phyloP scores from a whole-genome alignment of 176 grass and related monocot genomes.

The Rhynchospora breviuscula region DNA sequence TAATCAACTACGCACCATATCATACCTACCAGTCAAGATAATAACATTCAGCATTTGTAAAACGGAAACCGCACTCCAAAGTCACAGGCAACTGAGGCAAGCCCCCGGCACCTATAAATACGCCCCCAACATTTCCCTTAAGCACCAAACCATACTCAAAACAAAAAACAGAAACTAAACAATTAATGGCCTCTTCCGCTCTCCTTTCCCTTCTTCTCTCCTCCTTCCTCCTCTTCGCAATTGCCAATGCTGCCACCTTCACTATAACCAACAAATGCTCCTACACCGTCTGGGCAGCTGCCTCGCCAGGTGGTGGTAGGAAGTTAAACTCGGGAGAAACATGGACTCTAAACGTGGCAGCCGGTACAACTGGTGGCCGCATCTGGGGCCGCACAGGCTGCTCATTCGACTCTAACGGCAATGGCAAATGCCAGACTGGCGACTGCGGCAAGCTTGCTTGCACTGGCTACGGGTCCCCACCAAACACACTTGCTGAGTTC shows the following conservation, averaged over 20 bases:
- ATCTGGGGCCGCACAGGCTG: conserved; percentile 54
- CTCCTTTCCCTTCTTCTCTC: conserved; percentile 5
- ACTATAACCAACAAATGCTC: conserved; percentile 39
- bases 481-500: conserved; percentile 50
- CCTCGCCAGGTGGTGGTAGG: conserved; percentile 32
- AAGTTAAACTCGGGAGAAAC: conserved; percentile 26
- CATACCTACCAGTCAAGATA: not conserved
- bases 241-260: conserved; percentile 38
- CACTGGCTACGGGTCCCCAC: conserved; percentile 32
- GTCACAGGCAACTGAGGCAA: not conserved
- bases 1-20: not conserved
- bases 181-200: conserved; percentile 30
- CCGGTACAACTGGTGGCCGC: conserved; percentile 24
- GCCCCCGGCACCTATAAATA: not conserved
- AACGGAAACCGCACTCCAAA: not conserved
- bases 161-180: not conserved
- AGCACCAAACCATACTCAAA: not conserved
- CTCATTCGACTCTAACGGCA: conserved; percentile 36
- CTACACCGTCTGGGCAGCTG: conserved; percentile 45
- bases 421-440: conserved; percentile 36
- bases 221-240: not conserved
- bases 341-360: conserved; percentile 28
- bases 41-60: not conserved
- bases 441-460: conserved; percentile 46
- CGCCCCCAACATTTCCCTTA: not conserved